Evolutionary conservation across 768 basidiomycete genomes (phyloP), one percentile per base, ranked within the genome.

Genomic region (Mycena filopes): DNA sequence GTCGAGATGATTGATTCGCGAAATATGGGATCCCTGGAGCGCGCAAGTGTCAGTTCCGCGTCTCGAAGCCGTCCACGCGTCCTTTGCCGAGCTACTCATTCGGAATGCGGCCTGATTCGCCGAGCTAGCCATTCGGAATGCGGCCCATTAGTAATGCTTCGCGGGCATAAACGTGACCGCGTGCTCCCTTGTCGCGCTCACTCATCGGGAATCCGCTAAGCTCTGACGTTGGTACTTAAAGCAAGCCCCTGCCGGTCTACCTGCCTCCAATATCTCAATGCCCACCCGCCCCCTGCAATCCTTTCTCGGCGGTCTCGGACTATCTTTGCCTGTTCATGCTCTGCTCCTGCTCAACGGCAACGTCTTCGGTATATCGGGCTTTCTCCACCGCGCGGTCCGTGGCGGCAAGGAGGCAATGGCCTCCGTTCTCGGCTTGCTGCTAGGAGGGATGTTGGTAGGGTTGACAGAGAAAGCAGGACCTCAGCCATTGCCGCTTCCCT

Each of bases 281-380:
- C 31, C 64, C n/a, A 49, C 57, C 46, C 33, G 36, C 21, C 65
- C 65, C 31, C 41, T 66, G 38, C 80, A 82, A 51, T 86, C 88
- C 21, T 80, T 89, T 58, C 71, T 89, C 23, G 87, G 87, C 20
- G 88, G 89, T 9, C 55, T 86, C 28, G 80, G 82, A 47, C 77
- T 89, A 23, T 75, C 87, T 25, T 53, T 88, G 36, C 80, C 88
- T 1, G 82, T 83, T 3, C 84, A 89, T 67, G 74, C 83, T 18
- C 76, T 89, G 6, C 73, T 87, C 31, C 71, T 86, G 16, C 78
- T 87, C 42, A 89, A 87, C 60, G 86, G 87, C 25, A 79, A 77
- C 60, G 81, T 84, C 49, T 86, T 88, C 65, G 89, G 89, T 1
- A 83, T 89, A 55, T 89, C 87, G 26, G 87, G 87, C 20, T 88